phyloP scores from a whole-genome alignment of 192 early-diverging fungal species.

The Backusella tuberculispora region DNA sequence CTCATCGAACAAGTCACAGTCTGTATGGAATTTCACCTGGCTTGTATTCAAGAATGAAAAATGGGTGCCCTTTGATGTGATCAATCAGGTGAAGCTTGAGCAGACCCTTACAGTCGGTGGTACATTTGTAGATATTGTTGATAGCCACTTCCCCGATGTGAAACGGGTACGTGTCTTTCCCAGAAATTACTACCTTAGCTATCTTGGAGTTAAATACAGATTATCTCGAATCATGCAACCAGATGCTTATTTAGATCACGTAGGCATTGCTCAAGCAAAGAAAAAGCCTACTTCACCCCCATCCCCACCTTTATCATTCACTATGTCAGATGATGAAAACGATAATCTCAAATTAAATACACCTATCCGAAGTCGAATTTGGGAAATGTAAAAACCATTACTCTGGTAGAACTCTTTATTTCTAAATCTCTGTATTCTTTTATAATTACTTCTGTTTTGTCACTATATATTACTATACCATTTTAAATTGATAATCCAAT shows the following conservation, averaged over 20 bases:
- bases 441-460: background rate
- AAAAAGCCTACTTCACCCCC: slow-evolving; percentile 18
- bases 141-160: slow-evolving; percentile 38
- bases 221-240: slow-evolving; percentile 45
- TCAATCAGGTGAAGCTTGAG: slow-evolving; percentile 39
- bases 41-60: slow-evolving; percentile 39
- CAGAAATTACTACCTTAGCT: slow-evolving; percentile 40
- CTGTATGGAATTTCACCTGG: slow-evolving; percentile 35
- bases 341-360: background rate
- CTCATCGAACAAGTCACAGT: background rate
- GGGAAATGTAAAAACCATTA: background rate
- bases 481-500: slow-evolving; percentile 13
- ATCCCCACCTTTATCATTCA: background rate
- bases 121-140: slow-evolving; percentile 41
- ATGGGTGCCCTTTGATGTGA: slow-evolving; percentile 41
- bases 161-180: slow-evolving; percentile 43
- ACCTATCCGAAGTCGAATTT: background rate
- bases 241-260: slow-evolving; percentile 42
- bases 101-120: slow-evolving; percentile 39
- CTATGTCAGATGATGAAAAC: slow-evolving; percentile 11
- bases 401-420: background rate
- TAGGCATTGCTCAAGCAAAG: slow-evolving; percentile 25
- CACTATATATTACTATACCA: background rate
- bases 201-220: slow-evolving; percentile 44
- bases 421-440: background rate